Evolutionary conservation across 179 eudicot species (phyloP).

Genomic region (Carnegiea gigantea): DNA sequence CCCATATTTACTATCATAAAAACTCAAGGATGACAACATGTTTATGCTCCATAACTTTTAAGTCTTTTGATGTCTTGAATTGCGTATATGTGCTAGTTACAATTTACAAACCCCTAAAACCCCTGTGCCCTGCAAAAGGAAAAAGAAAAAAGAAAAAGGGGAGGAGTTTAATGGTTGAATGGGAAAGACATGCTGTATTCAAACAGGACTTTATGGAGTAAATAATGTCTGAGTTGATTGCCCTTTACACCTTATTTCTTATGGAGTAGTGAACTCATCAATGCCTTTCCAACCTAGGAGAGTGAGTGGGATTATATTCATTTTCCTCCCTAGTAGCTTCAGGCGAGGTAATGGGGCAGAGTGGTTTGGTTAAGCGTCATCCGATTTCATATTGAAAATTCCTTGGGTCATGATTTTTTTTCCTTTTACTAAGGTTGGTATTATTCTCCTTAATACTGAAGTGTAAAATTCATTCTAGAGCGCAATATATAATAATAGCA

Average conservation of each 20-base stretch:
- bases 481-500: background rate
- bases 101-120: background rate
- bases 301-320: background rate
- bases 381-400: background rate
- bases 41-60: background rate
- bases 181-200: background rate
- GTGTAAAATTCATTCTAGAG: background rate
- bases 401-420: background rate
- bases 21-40: background rate
- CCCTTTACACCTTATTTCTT: background rate
- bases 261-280: background rate
- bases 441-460: background rate
- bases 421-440: background rate
- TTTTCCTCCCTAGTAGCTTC: background rate
- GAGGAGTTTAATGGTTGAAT: background rate
- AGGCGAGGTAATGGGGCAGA: background rate
- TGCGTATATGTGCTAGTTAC: background rate
- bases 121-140: background rate
- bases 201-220: background rate
- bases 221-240: background rate
- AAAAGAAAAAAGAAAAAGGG: background rate
- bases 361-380: background rate
- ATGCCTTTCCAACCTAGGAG: background rate
- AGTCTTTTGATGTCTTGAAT: background rate
- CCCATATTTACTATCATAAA: background rate